Evolutionary conservation across 1,139 yeast genomes (phyloP).

Genomic region (Suzukiozyma palmioleophila): DNA sequence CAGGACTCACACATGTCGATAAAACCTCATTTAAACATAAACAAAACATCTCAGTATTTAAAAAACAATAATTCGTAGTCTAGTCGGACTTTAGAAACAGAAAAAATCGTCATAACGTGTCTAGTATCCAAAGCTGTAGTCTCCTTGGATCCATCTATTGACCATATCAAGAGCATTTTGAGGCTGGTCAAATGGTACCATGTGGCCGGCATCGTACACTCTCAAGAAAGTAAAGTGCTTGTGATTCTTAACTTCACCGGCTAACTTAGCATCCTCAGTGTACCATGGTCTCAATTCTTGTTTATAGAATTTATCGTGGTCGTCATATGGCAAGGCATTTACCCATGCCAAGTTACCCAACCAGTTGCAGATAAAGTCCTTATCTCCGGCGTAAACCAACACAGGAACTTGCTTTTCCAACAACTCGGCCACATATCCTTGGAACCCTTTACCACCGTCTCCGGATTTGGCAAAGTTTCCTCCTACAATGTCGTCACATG

Average conservation of each 20-base stretch:
- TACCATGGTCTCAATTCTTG: constrained; percentile 40
- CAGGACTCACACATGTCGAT: too few relatives aligned
- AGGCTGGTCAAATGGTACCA: constrained; percentile 50
- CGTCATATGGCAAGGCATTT: constrained; percentile 62
- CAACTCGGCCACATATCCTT: constrained; percentile 60
- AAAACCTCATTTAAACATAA: too few relatives aligned
- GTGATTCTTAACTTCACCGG: constrained; percentile 46
- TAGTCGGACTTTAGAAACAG: too few relatives aligned
- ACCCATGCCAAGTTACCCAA: constrained; percentile 81
- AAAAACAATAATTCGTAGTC: too few relatives aligned
- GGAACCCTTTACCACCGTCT: constrained; percentile 83
- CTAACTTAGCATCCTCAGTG: constrained; percentile 28
- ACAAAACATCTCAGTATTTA: too few relatives aligned
- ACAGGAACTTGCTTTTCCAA: constrained; percentile 62
- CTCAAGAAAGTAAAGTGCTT: constrained; percentile 44
- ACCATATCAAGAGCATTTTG: constrained; percentile 43
- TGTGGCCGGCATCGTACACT: constrained; percentile 46
- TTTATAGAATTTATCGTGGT: constrained; percentile 45
- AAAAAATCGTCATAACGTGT: too few relatives aligned
- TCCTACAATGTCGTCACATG: constrained; percentile 83
- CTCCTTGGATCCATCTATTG: constrained; percentile 41
- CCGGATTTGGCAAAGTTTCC: constrained; percentile 61
- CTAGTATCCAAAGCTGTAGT: constrained; percentile 18
- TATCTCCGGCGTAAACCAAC: constrained; percentile 79
- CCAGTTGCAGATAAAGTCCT: constrained; percentile 85